Base-by-base conservation (phyloP, 2,329 filamentous ascomycete species). In the Macrophomina tecta region DNA sequence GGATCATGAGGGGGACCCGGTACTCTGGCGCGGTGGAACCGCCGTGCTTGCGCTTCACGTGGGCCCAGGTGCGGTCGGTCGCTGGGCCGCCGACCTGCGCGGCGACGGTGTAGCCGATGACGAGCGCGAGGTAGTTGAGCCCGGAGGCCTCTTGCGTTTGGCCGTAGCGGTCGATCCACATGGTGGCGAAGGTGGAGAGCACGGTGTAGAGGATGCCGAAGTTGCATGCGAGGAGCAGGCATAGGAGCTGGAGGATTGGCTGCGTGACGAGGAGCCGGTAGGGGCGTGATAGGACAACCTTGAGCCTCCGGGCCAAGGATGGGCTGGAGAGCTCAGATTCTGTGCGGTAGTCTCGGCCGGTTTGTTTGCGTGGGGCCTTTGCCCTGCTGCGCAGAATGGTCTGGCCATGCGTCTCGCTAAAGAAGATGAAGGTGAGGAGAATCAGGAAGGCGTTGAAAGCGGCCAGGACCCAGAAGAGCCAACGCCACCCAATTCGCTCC, bases 231-330 rank as follows among this genome's bases (percentile, higher is more conserved):
- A 79, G 75, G 69, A 80, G 79, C 1, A 80, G 64, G 4, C 77
- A 77, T 36, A 82, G 76, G 14, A 79, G 68, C 45, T 83, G 79
- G 14, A 84, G 80, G 49, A 85, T 82, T 0, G 87, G 81, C 42
- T 85, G 85, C 11, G 83, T 79, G 8, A 88, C 74, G 23, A 86
- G 78, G 40, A 88, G 79, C 68, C 83, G 84, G 5, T 82, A 83
- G 0, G 86, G 85, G 2, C 89, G 77, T 34, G 80, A 69, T 64
- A 85, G 79, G n/a, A 81, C 78, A 14, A 71, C 72, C 12, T 67
- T 66, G 11, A 79, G 70, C 5, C 62, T 71, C 42, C 0, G 72
- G 62, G 55, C 71, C 67, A 2, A 62, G 70, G 6, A 56, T 18
- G 16, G 70, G 67, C 7, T 65, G 5, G 2, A 69, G 23, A 0